Evolutionary conservation across 1,284 basidiomycete species (phyloP), one percentile per base, ranked within the genome.

Genomic region (Dichomitus squalens): DNA sequence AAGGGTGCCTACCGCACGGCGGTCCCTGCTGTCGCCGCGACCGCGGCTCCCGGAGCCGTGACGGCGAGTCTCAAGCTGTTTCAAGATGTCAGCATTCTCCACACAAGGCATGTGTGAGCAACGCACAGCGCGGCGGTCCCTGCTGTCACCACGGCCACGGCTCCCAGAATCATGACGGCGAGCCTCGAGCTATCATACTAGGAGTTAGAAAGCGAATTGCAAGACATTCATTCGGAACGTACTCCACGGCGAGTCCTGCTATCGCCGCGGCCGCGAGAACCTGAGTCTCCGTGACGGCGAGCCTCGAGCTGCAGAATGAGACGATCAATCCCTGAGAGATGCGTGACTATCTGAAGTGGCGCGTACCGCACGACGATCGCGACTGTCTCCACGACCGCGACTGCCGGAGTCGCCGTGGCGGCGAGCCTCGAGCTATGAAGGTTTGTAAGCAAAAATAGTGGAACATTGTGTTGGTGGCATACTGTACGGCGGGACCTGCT

Each of bases 391-490:
- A 12, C 61, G 55, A n/a, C 63, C 62, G 23, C 64, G 57, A 34
- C 63, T 64, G 1, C 59, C 55, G 11, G 64, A 66, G 43, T 65
- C 61, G n/a, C 46, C 46, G 40, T 52, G 50, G 50, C 50, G 50
- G 50, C 50, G 34, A 40, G 49, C 53, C 34, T 59, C 57, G 7
- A 59, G 51, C 53, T 62, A 46, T 18, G 5, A 12, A 4, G 2
- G 1, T 25, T 18, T 18, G 12, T 47, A 2, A 49, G 21, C n/a
- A n/a, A n/a, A n/a, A n/a, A n/a, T n/a, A n/a, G 7, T 12, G 29
- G n/a, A 33, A 12, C 12, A 16, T 39, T 39, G 25, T 7, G 29
- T n/a, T 6, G 21, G n/a, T 33, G 6, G 12, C 4, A 0, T n/a
- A 23, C 50, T 31, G 38, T 27, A 59, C 54, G 14, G 25, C 43